These are phyloP conservation scores for Amphirosellinia nigrospora DNA, from an alignment of 495 filamentous ascomycete genomes.

Conservation along the genomic window DNA sequence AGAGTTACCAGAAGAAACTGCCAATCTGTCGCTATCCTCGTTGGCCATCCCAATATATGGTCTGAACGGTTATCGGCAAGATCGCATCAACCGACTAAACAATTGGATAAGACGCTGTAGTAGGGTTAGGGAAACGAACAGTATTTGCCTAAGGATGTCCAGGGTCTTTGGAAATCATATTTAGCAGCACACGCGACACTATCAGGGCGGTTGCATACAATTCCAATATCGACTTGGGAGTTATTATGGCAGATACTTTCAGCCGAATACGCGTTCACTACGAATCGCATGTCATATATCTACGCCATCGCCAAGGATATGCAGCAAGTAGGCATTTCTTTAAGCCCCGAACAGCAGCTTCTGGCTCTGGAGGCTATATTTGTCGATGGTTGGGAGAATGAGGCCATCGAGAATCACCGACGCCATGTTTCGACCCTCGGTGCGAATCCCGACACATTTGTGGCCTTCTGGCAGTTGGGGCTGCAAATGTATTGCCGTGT, in stretches of 20 bases:
- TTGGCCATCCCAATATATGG: slow-evolving; percentile 20
- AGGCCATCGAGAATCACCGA: slow-evolving; percentile 71
- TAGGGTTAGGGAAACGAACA: slow-evolving; percentile 22
- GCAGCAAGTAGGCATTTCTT: slow-evolving; percentile 54
- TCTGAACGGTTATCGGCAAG: slow-evolving; percentile 17
- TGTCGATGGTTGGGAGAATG: slow-evolving; percentile 59
- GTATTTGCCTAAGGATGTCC: slow-evolving; percentile 34
- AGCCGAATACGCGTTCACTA: slow-evolving; percentile 43
- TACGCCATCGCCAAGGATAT: slow-evolving; percentile 68
- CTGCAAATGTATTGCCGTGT: slow-evolving; percentile 67
- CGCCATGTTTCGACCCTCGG: slow-evolving; percentile 60
- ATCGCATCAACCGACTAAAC: slow-evolving; percentile 31
- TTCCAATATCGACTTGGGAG: slow-evolving; percentile 61
- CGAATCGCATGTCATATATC: slow-evolving; percentile 64
- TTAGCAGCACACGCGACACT: slow-evolving; percentile 51
- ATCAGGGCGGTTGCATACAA: slow-evolving; percentile 46
- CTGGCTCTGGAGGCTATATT: slow-evolving; percentile 70
- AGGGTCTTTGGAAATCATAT: slow-evolving; percentile 52
- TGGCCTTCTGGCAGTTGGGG: slow-evolving; percentile 71
- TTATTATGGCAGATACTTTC: slow-evolving; percentile 59
- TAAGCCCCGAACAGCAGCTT: slow-evolving; percentile 64
- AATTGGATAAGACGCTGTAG: slow-evolving; percentile 34
- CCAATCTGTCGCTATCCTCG: slow-evolving; percentile 25
- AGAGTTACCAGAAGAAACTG: slow-evolving; percentile 36
- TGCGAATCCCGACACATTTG: slow-evolving; percentile 55